A percentile compares a stretch with the other conserved stretches of the same genome.
These are phyloP conservation scores for Talaromyces sp. DNA, from an alignment of 2,329 filamentous ascomycete species.

Conservation along the genomic window DNA sequence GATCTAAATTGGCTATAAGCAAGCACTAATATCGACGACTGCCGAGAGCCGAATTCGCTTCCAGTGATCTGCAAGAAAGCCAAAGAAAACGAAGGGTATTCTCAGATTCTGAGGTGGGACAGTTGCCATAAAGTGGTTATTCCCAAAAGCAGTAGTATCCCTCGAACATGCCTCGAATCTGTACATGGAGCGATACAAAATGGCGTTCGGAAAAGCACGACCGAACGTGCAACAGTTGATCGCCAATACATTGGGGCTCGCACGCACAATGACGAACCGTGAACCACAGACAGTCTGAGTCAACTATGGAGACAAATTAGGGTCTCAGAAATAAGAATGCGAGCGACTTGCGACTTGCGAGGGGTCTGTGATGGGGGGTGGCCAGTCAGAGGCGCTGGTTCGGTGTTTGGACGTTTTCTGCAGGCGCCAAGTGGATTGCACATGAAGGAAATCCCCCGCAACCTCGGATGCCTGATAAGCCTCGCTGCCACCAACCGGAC, in stretches of 20 bases:
- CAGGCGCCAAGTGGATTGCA: not conserved
- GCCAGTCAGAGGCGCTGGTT: not conserved
- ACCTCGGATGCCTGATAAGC: not conserved
- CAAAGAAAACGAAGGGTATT: no score
- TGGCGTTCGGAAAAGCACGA: not conserved
- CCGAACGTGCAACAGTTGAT: not conserved
- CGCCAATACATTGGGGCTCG: not conserved
- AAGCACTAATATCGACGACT: not conserved
- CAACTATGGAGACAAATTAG: not conserved
- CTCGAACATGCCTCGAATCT: not conserved
- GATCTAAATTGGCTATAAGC: not conserved
- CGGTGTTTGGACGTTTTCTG: not conserved
- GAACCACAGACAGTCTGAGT: not conserved
- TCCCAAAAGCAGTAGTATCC: not conserved
- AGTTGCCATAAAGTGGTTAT: not conserved
- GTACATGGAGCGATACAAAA: not conserved
- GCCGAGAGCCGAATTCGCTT: constrained; percentile 8
- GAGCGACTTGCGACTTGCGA: constrained; percentile 2
- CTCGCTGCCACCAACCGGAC: not conserved
- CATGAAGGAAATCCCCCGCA: not conserved
- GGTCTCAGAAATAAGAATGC: not conserved
- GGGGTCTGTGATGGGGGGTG: not conserved
- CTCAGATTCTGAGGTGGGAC: no score
- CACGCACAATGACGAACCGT: not conserved
- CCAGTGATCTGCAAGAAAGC: not conserved